These are phyloP conservation scores for Arthroderma uncinatum DNA, from an alignment of 2,329 filamentous ascomycete genomes.

Conservation along the genomic window DNA sequence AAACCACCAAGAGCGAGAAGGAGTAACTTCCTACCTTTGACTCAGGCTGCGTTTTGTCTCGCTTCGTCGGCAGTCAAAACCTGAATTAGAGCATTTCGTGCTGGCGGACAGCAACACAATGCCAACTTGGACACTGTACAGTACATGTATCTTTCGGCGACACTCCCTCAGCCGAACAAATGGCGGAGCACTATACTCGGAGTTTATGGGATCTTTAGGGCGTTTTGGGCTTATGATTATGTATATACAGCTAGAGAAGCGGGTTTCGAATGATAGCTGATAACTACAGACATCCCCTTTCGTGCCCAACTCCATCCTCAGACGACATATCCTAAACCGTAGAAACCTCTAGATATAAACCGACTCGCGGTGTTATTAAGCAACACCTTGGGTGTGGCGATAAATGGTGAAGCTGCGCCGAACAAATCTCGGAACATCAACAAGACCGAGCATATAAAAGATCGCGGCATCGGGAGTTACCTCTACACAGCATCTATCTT, in stretches of 20 bases:
- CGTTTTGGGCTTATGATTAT: neutral
- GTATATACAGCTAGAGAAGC: neutral
- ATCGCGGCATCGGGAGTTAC: neutral
- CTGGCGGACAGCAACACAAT: neutral
- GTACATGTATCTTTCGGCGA: neutral
- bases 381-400: neutral
- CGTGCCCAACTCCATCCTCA: too few species aligned
- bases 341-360: neutral
- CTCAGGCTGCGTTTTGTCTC: too few species aligned
- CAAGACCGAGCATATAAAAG: neutral
- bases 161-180: neutral
- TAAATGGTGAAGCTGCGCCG: neutral
- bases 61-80: too few species aligned
- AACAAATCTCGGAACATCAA: neutral
- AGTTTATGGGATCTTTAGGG: neutral
- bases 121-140: neutral
- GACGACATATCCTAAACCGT: neutral
- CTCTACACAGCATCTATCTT: neutral
- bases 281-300: neutral
- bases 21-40: neutral
- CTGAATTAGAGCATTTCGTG: neutral
- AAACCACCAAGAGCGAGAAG: neutral
- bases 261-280: neutral
- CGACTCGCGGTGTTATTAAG: neutral
- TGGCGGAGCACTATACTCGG: neutral